phyloP scores from a whole-genome alignment of 2,329 filamentous ascomycete species.

The Iodosphaeria phyllophila region DNA sequence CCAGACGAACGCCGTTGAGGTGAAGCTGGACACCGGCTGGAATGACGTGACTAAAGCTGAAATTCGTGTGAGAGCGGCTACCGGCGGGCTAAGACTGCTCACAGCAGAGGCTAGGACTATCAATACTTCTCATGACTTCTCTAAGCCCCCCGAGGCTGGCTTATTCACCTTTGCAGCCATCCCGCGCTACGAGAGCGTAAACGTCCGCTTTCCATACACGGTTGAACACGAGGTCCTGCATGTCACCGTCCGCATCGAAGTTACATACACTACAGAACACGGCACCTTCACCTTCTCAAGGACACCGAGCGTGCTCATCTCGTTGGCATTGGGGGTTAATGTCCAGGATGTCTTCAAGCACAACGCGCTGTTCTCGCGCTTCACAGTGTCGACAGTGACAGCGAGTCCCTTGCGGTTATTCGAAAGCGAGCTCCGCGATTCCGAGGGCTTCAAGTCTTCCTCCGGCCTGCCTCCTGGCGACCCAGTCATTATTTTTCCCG shows the following conservation, averaged over 20 bases:
- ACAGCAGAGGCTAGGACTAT: slow-evolving; percentile 38
- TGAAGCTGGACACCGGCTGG: slow-evolving; percentile 56
- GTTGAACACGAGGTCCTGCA: slow-evolving; percentile 58
- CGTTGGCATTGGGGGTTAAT: slow-evolving; percentile 78
- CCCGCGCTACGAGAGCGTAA: slow-evolving; percentile 24
- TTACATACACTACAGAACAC: slow-evolving; percentile 49
- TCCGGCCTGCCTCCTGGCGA: slow-evolving; percentile 34
- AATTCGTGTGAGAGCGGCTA: slow-evolving; percentile 42
- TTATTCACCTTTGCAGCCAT: slow-evolving; percentile 31
- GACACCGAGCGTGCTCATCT: slow-evolving; percentile 45
- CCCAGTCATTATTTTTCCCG: slow-evolving; percentile 51
- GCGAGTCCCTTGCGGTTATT: slow-evolving; percentile 57
- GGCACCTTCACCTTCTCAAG: slow-evolving; percentile 47
- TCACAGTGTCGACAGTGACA: slow-evolving; percentile 72
- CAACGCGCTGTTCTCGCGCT: slow-evolving; percentile 63
- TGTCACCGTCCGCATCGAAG: slow-evolving; percentile 58
- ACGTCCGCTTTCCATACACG: slow-evolving; percentile 61
- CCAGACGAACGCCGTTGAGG: slow-evolving; percentile 56
- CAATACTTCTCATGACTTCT: slow-evolving; percentile 20
- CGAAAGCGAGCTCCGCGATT: slow-evolving; percentile 50
- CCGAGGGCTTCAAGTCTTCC: slow-evolving; percentile 47
- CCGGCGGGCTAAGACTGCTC: slow-evolving; percentile 44
- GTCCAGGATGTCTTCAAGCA: slow-evolving; percentile 93
- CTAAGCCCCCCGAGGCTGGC: slow-evolving; percentile 32
- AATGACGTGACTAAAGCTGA: slow-evolving; percentile 46